Evolutionary conservation across 202 grass and related monocot genomes (phyloP).

Genomic region (Schoenoplectus tabernaemontani): DNA sequence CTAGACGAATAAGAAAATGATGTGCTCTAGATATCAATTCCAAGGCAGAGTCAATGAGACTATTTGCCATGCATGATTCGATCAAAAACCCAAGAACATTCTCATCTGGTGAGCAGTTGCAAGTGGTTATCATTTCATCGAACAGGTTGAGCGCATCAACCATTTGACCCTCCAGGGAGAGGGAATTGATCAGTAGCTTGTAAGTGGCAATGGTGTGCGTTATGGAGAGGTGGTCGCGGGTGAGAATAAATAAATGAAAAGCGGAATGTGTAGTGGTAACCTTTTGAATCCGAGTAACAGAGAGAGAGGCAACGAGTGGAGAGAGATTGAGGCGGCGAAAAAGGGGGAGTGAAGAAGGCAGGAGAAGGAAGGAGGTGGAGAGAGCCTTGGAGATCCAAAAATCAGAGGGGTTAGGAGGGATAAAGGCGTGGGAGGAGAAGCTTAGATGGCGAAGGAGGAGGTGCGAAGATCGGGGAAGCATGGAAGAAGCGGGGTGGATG

Average conservation of each 20-base stretch:
- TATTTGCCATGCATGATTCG: conserved; percentile 34
- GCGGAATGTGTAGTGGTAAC: neutral
- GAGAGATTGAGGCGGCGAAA: conserved; percentile 26
- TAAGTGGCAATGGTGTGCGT: conserved; percentile 31
- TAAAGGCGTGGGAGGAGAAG: neutral
- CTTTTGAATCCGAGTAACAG: neutral
- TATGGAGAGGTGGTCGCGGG: conserved; percentile 26
- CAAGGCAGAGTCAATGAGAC: conserved; percentile 29
- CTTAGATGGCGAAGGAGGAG: conserved; percentile 9
- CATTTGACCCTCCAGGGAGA: conserved; percentile 38
- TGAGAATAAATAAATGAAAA: conserved; percentile 27
- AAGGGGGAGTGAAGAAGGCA: conserved; percentile 23
- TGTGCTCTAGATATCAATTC: conserved; percentile 34
- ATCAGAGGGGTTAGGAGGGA: conserved; percentile 19
- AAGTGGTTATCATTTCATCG: conserved; percentile 55
- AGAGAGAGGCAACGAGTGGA: neutral
- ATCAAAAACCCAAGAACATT: conserved; percentile 53
- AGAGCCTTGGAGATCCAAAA: conserved; percentile 81
- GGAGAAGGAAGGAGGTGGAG: conserved; percentile 26
- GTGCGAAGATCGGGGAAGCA: conserved; percentile 20
- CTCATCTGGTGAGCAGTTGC: conserved; percentile 28
- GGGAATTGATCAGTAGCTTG: conserved; percentile 23
- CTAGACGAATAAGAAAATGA: conserved; percentile 31
- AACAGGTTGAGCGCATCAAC: conserved; percentile 55
- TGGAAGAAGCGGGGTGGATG: neutral